Evolutionary conservation across 2,329 filamentous ascomycete genomes (phyloP).

Genomic region (Passalora sequoiae): DNA sequence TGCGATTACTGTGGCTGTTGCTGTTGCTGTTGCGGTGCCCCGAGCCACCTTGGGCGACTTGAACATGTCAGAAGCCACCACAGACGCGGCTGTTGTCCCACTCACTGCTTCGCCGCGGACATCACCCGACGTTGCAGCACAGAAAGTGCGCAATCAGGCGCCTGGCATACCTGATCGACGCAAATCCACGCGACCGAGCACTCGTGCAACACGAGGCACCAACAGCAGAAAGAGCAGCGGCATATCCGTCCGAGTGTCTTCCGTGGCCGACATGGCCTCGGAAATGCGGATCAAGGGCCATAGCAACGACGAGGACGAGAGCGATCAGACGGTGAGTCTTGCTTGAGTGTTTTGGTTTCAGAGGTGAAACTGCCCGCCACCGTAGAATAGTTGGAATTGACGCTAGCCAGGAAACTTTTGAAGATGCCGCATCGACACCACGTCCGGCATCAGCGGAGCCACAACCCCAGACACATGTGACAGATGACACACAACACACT

Average conservation of each 20-base stretch:
- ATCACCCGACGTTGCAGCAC: conserved; percentile 3
- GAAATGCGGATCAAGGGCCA: conserved; percentile 26
- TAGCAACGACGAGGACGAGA: conserved; percentile 24
- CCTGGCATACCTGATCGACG: conserved; percentile 29
- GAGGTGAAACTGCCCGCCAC: conserved; percentile 3
- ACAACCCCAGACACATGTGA: too few relatives aligned
- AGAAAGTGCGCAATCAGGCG: conserved; percentile 23
- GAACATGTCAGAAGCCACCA: too few relatives aligned
- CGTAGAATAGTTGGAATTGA: not conserved
- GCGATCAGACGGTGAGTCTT: conserved; percentile 5
- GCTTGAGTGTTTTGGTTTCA: too few relatives aligned
- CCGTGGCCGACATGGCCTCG: conserved; percentile 23
- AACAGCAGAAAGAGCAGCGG: conserved; percentile 18
- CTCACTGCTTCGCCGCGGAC: too few relatives aligned
- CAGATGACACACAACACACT: not conserved
- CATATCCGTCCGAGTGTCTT: conserved; percentile 15
- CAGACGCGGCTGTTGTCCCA: too few relatives aligned
- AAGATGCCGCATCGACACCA: conserved; percentile 57
- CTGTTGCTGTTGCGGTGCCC: too few relatives aligned
- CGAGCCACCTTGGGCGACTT: too few relatives aligned
- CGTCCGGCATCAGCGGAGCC: conserved; percentile 12
- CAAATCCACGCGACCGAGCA: conserved; percentile 19
- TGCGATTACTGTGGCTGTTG: too few relatives aligned
- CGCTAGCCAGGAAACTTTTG: conserved; percentile 63
- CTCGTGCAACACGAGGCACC: conserved; percentile 9